Conservation (phyloP, 2,329 filamentous ascomycete species). For the Colletotrichum musae region DNA sequence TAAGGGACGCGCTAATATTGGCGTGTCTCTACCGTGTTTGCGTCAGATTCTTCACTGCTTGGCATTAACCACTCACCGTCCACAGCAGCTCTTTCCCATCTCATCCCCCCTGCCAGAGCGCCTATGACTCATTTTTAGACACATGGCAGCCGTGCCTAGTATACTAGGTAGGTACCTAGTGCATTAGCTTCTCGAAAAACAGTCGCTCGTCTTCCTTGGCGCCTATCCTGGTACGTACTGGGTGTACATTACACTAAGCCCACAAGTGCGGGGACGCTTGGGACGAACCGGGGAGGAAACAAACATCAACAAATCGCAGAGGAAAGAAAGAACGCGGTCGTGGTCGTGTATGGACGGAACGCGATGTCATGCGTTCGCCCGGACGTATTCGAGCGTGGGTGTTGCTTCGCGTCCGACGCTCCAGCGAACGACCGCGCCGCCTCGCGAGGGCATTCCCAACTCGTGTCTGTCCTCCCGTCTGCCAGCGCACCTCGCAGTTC, state of each 20-base stretch:
- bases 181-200: slow-evolving; percentile 27
- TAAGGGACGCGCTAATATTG: too few relatives aligned
- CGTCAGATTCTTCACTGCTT: neutral
- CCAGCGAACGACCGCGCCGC: slow-evolving; percentile 15
- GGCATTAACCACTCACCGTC: slow-evolving; percentile 35
- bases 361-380: slow-evolving; percentile 40
- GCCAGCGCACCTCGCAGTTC: slow-evolving; percentile 35
- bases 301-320: slow-evolving; percentile 33
- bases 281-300: slow-evolving; percentile 20
- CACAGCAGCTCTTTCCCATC: slow-evolving; percentile 25
- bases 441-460: slow-evolving; percentile 42
- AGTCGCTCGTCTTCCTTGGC: slow-evolving; percentile 8
- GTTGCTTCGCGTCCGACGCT: too few relatives aligned
- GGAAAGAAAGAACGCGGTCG: slow-evolving; percentile 13
- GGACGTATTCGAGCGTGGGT: neutral
- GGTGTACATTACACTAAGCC: neutral
- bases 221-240: neutral
- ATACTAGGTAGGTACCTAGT: neutral
- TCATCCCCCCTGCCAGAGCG: slow-evolving; percentile 40
- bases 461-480: slow-evolving; percentile 1
- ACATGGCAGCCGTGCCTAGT: slow-evolving; percentile 44
- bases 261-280: slow-evolving; percentile 6
- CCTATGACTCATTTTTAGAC: slow-evolving; percentile 53
- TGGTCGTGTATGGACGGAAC: slow-evolving; percentile 20
- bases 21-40: neutral